A percentile compares a stretch with the other conserved stretches of the same genome.
Evolutionary conservation across 129 eudicot genomes (phyloP).

Genomic region (Pseudognaphalium luteoalbum): DNA sequence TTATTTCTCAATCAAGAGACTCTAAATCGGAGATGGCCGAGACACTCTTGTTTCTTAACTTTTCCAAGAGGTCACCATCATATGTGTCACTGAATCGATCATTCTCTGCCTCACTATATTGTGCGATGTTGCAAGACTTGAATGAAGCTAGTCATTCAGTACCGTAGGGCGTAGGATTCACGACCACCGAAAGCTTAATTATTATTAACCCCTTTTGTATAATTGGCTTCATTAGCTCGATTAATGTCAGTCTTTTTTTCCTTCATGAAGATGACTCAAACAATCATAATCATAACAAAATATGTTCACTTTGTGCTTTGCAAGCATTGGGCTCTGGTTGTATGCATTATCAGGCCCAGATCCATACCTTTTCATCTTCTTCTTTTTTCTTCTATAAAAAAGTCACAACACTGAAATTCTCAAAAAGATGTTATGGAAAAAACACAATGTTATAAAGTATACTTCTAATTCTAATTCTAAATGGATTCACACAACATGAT

Average conservation of each 20-base stretch:
- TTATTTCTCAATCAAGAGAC: background rate
- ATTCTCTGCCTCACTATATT: background rate
- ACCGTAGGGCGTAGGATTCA: background rate
- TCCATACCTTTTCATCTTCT: background rate
- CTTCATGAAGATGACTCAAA: too few species aligned
- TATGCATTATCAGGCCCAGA: background rate
- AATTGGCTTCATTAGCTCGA: background rate
- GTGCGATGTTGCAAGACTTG: background rate
- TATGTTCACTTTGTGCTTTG: background rate
- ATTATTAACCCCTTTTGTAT: background rate
- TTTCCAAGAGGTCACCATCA: background rate
- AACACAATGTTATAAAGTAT: too few species aligned
- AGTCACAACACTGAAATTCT: too few species aligned
- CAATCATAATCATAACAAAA: background rate
- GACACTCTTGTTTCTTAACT: background rate
- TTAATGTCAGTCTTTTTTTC: too few species aligned
- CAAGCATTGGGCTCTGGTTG: background rate
- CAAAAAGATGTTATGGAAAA: background rate
- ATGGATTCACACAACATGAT: background rate
- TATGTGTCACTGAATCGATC: background rate
- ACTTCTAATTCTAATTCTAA: too few species aligned
- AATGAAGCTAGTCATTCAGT: background rate
- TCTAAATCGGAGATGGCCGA: background rate
- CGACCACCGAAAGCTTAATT: background rate
- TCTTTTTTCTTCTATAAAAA: background rate